Evolutionary conservation across 345 rosid genomes (phyloP), one percentile per base, ranked within the genome.

Genomic region (Brassica rapa): DNA sequence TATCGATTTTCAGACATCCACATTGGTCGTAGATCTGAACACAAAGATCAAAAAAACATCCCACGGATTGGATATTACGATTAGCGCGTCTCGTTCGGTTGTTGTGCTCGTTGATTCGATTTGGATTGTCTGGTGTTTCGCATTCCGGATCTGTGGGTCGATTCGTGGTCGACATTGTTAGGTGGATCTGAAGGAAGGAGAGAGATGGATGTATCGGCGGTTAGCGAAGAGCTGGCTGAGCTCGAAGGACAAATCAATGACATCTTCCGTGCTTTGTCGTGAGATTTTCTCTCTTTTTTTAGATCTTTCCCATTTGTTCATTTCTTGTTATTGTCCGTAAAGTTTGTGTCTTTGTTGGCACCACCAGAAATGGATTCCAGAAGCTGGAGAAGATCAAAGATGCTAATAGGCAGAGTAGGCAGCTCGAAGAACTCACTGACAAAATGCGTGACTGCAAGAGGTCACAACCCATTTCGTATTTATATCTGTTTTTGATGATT

Each of bases 401-500:
- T 83, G 87, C 84, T 33, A 95, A 72, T 77, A 86, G 99, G 77
- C 94, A 91, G 80, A 89, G 94, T 72, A 88, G 97, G 80, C 98
- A 95, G 85, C 85, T 95, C 74, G 98, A 95, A 79, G 99, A 95
- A 75, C 97, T 95, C 78, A 90, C 98, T 1, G 97, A 83, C 41
- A 93, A 87, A 83, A 95, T 95, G 98, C 90, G 93, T 19, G 99
- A 93, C 21, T 95, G 99, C 72, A 95, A 95, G 78, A 93, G 97
- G 99, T 91, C n/a, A n/a, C n/a, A 72, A 0, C 4, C 14, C 25
- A 53, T 53, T 19, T 69, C 3, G 19, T 49, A 1, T 53, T 53
- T 53, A 15, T 53, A 25, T 57, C 19, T 77, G 0, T 43, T 77
- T 10, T 70, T 15, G 3, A 14, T 43, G 19, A 15, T 53, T n/a